A percentile compares a stretch with the other conserved stretches of the same genome.
Evolutionary conservation across 129 eudicot species (phyloP).

Genomic region (Arctium lappa): DNA sequence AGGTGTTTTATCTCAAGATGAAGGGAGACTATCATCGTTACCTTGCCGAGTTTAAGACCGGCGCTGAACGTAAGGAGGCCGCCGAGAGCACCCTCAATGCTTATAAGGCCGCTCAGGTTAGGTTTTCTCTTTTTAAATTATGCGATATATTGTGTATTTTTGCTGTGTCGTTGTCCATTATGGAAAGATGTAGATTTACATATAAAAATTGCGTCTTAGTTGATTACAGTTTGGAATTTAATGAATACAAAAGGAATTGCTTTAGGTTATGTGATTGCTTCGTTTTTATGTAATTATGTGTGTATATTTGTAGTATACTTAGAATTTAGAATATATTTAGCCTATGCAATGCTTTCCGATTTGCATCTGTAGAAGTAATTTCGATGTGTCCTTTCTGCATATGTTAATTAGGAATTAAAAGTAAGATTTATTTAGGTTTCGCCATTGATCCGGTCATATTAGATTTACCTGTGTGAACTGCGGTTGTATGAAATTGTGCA

Average conservation of each 20-base stretch:
- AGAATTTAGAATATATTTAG: not conserved
- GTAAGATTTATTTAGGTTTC: not conserved
- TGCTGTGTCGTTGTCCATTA: not conserved
- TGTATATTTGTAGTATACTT: conserved; percentile 5
- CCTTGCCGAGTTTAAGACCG: conserved; percentile 75
- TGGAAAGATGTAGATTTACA: not conserved
- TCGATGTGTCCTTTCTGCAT: not conserved
- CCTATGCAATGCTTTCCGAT: not conserved
- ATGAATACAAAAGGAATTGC: not conserved
- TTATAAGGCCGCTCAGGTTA: conserved; percentile 82
- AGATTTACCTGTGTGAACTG: not conserved
- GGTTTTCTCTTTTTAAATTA: not conserved
- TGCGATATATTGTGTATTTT: not conserved
- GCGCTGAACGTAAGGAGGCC: conserved; percentile 65
- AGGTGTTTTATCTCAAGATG: conserved; percentile 76
- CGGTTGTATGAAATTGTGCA: not conserved
- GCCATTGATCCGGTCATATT: not conserved
- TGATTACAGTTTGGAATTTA: not conserved
- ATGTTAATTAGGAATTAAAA: not conserved
- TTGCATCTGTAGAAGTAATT: not conserved
- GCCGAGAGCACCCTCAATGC: conserved; percentile 84
- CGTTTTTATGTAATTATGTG: not conserved
- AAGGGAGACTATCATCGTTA: conserved; percentile 85
- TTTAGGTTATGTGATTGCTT: not conserved
- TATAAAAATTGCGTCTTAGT: not conserved